Evolutionary conservation across 202 grass and related monocot species (phyloP), one percentile per base, ranked within the genome.

Genomic region (Elaeis oleifera): DNA sequence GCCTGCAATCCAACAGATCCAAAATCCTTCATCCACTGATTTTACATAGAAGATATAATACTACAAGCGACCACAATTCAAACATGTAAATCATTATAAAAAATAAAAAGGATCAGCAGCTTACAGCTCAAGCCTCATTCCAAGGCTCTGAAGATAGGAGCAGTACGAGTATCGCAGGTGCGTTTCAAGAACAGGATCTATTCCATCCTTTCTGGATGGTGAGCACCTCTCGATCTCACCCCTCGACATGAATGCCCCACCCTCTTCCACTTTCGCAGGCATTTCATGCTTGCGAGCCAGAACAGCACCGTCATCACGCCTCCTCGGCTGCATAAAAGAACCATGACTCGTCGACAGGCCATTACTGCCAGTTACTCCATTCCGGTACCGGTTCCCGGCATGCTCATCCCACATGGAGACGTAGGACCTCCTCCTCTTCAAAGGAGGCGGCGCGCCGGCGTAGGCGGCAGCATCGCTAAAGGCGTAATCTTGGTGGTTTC

Each of bases 131-230:
- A 95, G 90, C 20, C 75, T 68, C 68, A 77, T 69, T 32, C 86
- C 90, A 5, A 95, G 78, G 55, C 74, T 81, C 65, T 73, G 73
- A 19, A 95, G 72, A 44, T 87, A 95, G 36, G 78, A 64, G 57
- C 85, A 95, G 75, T 95, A 95, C 24, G 90, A 90, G 5, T 72
- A 73, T 19, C 90, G 86, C 58, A 95, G 66, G 65, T 87, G 79
- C 1, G 80, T 78, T 72, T 95, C 86, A 5, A 62, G 74, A n/a
- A 66, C 57, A 4, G 86, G 78, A 81, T 87, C 83, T 31, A 95
- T 95, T 19, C 90, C 90, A 50, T 95, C 86, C 70, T 73, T 87
- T 29, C 86, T 71, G 8, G 90, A 95, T 1, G 90, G 90, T 36
- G 86, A 95, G 18, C 75, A 70, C 23, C 80, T 65, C 75, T 95